Conservation (phyloP, 345 rosid genomes). For the Salix suchowensis region DNA sequence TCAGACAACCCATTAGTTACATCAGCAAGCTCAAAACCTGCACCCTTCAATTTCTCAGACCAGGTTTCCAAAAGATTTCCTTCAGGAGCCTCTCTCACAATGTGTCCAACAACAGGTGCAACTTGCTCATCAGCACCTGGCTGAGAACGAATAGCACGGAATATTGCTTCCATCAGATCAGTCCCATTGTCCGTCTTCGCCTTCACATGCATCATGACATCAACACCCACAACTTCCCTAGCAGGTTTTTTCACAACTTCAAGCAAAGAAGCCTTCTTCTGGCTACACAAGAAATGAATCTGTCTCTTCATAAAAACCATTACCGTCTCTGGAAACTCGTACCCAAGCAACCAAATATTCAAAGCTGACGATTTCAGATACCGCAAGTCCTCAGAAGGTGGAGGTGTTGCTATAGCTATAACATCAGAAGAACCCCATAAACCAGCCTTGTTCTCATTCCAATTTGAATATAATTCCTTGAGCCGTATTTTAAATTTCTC, state of each 20-base stretch:
- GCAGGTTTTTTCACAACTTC: background rate
- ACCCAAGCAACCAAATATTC: background rate
- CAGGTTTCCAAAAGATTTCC: constrained; percentile 78
- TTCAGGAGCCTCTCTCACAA: constrained; percentile 70
- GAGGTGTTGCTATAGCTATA: background rate
- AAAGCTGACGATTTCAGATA: background rate
- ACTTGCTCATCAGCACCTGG: constrained; percentile 36
- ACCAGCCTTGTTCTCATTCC: background rate
- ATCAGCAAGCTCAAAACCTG: constrained; percentile 56
- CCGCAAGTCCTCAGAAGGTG: background rate
- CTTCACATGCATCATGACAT: constrained; percentile 63
- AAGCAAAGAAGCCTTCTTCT: background rate
- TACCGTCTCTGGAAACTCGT: background rate
- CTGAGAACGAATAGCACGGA: constrained; percentile 46
- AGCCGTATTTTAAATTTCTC: background rate
- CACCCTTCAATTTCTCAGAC: constrained; percentile 51
- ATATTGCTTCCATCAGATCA: constrained; percentile 56
- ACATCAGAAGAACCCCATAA: background rate
- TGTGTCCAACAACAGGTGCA: constrained; percentile 55
- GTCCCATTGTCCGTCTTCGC: constrained; percentile 61
- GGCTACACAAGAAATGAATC: background rate
- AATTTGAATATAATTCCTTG: background rate
- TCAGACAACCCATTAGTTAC: constrained; percentile 71
- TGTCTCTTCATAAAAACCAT: background rate
- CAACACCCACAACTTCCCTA: constrained; percentile 45